Percentiles rank a stretch among this genome's conserved stretches.
These are phyloP conservation scores for Alternaria sp. DNA, from an alignment of 2,329 filamentous ascomycete species.

Conservation along the genomic window DNA sequence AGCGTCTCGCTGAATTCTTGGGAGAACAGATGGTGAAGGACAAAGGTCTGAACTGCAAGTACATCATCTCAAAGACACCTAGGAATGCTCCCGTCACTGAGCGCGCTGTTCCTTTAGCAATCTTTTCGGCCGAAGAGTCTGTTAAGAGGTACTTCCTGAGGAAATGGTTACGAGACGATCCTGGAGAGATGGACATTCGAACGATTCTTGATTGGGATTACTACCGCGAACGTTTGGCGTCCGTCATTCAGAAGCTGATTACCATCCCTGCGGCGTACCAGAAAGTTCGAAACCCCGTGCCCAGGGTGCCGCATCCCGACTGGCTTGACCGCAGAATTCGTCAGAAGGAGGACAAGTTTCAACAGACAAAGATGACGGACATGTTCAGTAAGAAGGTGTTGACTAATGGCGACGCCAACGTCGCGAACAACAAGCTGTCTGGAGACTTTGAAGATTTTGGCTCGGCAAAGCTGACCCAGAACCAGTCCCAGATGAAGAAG, in stretches of 20 bases:
- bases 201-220: conserved; percentile 96
- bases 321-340: conserved; percentile 96
- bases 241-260: conserved; percentile 98
- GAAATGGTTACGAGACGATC: conserved; percentile 96
- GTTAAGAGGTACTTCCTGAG: conserved; percentile 89
- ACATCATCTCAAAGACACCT: conserved; percentile 92
- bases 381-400: conserved; percentile 80
- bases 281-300: conserved; percentile 93
- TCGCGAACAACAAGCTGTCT: conserved; percentile 65
- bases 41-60: conserved; percentile 99
- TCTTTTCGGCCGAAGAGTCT: conserved; percentile 91
- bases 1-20: conserved; percentile 91
- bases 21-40: conserved; percentile 99
- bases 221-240: conserved; percentile 93
- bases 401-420: conserved; percentile 74
- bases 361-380: conserved; percentile 98
- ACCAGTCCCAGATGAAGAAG: conserved; percentile 51
- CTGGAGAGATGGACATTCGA: conserved; percentile 87
- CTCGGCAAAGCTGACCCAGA: conserved; percentile 59
- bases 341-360: conserved; percentile 94
- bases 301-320: conserved; percentile 90
- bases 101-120: conserved; percentile 91
- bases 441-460: conserved; percentile 85
- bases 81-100: conserved; percentile 93
- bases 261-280: conserved; percentile 97